phyloP scores from a whole-genome alignment of 2,329 filamentous ascomycete genomes.

The Aphanocladium album region DNA sequence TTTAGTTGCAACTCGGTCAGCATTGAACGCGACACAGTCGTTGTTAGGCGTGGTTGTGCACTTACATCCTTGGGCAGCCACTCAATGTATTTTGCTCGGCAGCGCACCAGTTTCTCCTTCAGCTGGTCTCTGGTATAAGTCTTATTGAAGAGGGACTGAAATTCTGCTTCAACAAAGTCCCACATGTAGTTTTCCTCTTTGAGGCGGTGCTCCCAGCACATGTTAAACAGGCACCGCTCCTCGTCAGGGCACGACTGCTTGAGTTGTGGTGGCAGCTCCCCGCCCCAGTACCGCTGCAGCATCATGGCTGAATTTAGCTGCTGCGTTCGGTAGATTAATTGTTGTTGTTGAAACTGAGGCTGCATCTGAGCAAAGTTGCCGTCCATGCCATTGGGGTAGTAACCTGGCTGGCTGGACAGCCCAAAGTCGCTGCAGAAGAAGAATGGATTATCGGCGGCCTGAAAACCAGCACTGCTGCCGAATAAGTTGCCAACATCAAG shows the following conservation, averaged over 20 bases:
- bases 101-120: conserved; percentile 53
- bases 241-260: conserved; percentile 42
- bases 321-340: background rate
- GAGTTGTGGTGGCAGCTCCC: conserved; percentile 32
- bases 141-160: conserved; percentile 28
- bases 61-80: conserved; percentile 50
- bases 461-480: background rate
- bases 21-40: background rate
- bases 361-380: background rate
- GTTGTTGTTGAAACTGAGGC: background rate
- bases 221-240: conserved; percentile 44
- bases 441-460: background rate
- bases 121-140: conserved; percentile 43
- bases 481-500: background rate
- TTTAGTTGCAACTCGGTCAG: background rate
- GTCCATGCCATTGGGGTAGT: background rate
- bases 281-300: background rate
- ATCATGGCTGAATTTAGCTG: background rate
- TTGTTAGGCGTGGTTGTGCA: background rate
- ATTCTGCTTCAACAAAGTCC: conserved; percentile 46
- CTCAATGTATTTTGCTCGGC: conserved; percentile 41
- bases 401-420: background rate
- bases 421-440: background rate
- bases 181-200: conserved; percentile 52
- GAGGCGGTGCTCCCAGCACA: conserved; percentile 38